Conservation (phyloP, 345 rosid species). For the Erucastrum elatum region DNA sequence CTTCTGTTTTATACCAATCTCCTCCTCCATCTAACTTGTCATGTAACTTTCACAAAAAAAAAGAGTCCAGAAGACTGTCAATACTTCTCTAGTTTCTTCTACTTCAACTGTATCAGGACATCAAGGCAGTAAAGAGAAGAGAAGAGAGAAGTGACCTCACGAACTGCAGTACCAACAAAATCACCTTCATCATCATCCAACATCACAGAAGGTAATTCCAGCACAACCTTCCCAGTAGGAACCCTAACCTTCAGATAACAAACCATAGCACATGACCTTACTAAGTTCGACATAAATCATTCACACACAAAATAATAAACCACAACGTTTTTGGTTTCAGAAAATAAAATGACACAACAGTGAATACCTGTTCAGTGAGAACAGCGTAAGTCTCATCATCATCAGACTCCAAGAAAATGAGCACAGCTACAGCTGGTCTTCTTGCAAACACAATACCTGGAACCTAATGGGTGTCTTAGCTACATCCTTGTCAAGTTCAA, state of each 20-base stretch:
- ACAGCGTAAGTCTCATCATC: no score
- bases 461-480: no score
- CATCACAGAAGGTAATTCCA: constrained; percentile 98
- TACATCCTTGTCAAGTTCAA: no score
- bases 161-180: constrained; percentile 89
- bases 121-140: no score
- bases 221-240: constrained; percentile 70
- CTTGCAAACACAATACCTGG: no score
- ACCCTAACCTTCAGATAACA: constrained; percentile 65
- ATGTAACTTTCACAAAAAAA: no score
- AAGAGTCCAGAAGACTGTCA: not conserved
- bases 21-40: constrained; percentile 84
- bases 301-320: not conserved
- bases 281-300: not conserved
- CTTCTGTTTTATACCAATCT: constrained; percentile 69
- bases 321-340: no score
- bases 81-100: not conserved
- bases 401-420: no score
- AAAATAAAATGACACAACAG: no score
- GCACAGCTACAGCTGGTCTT: no score
- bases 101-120: not conserved
- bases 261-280: not conserved
- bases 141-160: no score
- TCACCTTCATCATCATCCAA: constrained; percentile 81
- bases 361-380: no score